Base-by-base conservation (phyloP, 2,329 filamentous ascomycete genomes). In the Aphanocladium album region DNA sequence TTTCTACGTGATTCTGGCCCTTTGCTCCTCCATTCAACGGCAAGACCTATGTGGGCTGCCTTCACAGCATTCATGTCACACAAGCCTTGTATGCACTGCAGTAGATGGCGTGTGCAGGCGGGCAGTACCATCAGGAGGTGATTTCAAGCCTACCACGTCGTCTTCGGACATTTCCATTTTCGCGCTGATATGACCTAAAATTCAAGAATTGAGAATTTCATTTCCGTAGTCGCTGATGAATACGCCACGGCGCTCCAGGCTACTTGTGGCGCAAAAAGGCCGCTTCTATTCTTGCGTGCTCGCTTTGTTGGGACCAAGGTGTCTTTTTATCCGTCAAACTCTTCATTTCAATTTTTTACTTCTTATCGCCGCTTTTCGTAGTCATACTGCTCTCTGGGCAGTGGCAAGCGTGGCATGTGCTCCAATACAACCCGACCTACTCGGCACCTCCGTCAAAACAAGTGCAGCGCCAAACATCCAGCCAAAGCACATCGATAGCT, bases 171-270 rank as follows among this genome's bases (percentile, higher is more conserved):
- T 9, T 30, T 9, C 30, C 30, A 30, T 30, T 30, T 30, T 30
- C n/a, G n/a, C n/a, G 16, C 21, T 17, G 11, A 3, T 23, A 7
- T 46, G 27, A 23, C 39, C 53, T 56, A 30, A 56, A 25, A 21
- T 45, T 21, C n/a, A 46, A n/a, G n/a, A 35, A 19, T 41, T 25
- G 53, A 25, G n/a, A 23, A 17, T 21, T 35, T 11, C 39, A n/a
- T 19, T 57, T n/a, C 11, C 47, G 27, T 21, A 47, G 43, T 47
- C 27, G 54, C 19, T 25, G n/a, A 56, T 35, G 35, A 27, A 25
- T 35, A 19, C 43, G 54, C 54, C 43, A 57, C 54, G 25, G 53
- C 53, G 53, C 41, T 35, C 53, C 27, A 37, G 8, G 43, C 54
- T 47, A 35, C 11, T n/a, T 12, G 43, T 57, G 27, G 43, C 54